A percentile compares a stretch with the other conserved stretches of the same genome.
These are phyloP conservation scores for Helichrysum umbraculigerum DNA, from an alignment of 129 eudicot genomes.

Conservation along the genomic window DNA sequence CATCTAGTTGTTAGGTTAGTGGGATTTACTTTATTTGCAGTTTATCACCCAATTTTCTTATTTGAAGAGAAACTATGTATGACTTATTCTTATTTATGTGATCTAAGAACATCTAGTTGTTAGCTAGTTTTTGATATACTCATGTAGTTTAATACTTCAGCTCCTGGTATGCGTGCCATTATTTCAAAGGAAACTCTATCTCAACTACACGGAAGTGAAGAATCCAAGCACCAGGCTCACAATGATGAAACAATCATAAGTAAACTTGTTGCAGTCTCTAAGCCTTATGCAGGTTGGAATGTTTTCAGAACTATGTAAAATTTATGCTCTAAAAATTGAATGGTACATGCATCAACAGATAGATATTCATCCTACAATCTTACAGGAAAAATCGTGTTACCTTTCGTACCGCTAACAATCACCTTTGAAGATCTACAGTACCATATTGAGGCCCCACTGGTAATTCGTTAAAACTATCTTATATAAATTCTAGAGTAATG, in stretches of 20 bases:
- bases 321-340: no score
- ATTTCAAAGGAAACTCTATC: constrained; percentile 63
- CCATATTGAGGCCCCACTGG: constrained; percentile 39
- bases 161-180: constrained; percentile 57
- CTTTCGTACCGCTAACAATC: constrained; percentile 36
- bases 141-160: constrained; percentile 22
- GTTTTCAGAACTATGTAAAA: no score
- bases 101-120: no score
- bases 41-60: no score
- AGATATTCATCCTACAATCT: neutral
- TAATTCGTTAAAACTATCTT: neutral
- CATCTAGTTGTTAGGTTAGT: no score
- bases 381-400: constrained; percentile 39
- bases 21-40: no score
- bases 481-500: neutral
- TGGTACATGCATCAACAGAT: neutral
- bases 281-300: constrained; percentile 24
- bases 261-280: neutral
- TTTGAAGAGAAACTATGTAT: no score
- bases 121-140: no score
- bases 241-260: constrained; percentile 16
- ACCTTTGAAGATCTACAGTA: constrained; percentile 43
- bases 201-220: constrained; percentile 36
- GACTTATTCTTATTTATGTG: no score
- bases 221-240: neutral